Conservation (phyloP, 1,284 basidiomycete species). For the Trametes sp. region DNA sequence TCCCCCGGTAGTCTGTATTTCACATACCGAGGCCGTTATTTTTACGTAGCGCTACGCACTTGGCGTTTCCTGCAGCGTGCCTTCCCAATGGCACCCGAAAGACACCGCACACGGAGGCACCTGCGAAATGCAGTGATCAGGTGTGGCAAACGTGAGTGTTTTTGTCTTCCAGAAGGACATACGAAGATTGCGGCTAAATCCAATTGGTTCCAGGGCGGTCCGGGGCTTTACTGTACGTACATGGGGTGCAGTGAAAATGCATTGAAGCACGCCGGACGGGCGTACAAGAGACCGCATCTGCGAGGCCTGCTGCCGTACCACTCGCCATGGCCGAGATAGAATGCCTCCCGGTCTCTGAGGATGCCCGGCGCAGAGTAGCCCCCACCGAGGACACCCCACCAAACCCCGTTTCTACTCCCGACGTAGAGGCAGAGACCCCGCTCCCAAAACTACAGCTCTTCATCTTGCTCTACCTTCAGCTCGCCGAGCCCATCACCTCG, state of each 20-base stretch:
- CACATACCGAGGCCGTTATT: neutral
- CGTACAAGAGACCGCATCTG: neutral
- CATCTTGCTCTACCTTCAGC: slow-evolving; percentile 66
- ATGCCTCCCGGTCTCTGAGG: neutral
- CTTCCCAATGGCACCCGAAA: neutral
- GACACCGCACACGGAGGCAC: neutral
- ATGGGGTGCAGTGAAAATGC: neutral
- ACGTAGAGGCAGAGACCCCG: slow-evolving; percentile 49
- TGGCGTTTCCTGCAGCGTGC: neutral
- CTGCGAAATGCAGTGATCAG: slow-evolving; percentile 1
- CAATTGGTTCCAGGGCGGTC: slow-evolving; percentile 3
- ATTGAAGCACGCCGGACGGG: no score
- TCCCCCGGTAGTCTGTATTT: no score
- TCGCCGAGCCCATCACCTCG: slow-evolving; percentile 59
- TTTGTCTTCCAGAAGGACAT: slow-evolving; percentile 3
- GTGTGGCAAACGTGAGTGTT: slow-evolving; percentile 17
- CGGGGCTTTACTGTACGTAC: slow-evolving; percentile 11
- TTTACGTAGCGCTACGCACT: slow-evolving; percentile 13
- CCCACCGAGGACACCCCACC: neutral
- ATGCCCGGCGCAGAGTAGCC: neutral
- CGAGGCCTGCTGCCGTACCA: no score
- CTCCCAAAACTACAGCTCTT: slow-evolving; percentile 70
- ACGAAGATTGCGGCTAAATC: neutral
- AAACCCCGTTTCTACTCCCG: neutral
- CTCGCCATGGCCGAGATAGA: slow-evolving; percentile 5